phyloP scores from a whole-genome alignment of 2,329 filamentous ascomycete genomes.

The Penicillium thymicola region DNA sequence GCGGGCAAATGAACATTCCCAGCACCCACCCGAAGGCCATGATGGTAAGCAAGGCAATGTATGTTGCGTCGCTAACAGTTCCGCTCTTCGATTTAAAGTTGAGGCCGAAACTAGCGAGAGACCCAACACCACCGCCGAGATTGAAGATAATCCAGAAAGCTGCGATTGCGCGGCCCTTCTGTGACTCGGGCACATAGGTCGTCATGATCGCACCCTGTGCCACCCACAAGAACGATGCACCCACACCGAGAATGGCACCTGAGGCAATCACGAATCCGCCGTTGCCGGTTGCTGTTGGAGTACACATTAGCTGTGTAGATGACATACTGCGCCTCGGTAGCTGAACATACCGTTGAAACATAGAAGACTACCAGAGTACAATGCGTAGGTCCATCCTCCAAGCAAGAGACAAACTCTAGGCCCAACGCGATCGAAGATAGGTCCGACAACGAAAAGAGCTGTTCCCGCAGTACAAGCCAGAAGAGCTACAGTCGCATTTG shows the following conservation, averaged over 20 bases:
- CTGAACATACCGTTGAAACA: conserved; percentile 39
- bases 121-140: conserved; percentile 45
- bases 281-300: conserved; percentile 32
- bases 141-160: conserved; percentile 50
- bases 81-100: conserved; percentile 43
- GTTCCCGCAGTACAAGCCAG: conserved; percentile 44
- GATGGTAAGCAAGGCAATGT: conserved; percentile 50
- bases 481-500: conserved; percentile 47
- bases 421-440: conserved; percentile 45
- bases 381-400: conserved; percentile 47
- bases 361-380: conserved; percentile 47
- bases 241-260: conserved; percentile 47
- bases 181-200: conserved; percentile 44
- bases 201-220: conserved; percentile 51
- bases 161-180: conserved; percentile 45
- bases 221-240: conserved; percentile 48
- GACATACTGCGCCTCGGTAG: not conserved
- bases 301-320: not conserved
- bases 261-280: conserved; percentile 46
- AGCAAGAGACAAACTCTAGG: conserved; percentile 44
- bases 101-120: conserved; percentile 45
- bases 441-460: conserved; percentile 46
- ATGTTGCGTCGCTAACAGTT: conserved; percentile 51
- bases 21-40: conserved; percentile 51
- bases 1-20: conserved; percentile 49